Base-by-base conservation (phyloP, 805 yeast genomes). In the Debaryomyces tyrocola region DNA sequence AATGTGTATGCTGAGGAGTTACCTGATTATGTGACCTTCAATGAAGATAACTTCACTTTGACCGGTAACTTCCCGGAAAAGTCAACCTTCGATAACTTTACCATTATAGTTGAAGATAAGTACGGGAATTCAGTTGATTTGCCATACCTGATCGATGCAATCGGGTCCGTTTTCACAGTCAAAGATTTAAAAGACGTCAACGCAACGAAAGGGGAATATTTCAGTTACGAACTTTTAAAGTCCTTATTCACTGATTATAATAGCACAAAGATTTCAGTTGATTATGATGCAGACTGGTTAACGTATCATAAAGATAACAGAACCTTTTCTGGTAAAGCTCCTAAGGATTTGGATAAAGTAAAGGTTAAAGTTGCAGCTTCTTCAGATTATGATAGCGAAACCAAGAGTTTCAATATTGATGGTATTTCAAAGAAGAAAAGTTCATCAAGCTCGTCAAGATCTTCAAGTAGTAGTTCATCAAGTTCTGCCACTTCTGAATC, bases 291-390 rank as follows among this genome's bases (percentile, higher is more conserved):
- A 1, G 57, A 56, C 37, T 92, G 98, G 98, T 70, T 92, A 41
- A 55, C 70, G 1, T 90, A 78, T 60, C 78, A 83, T 62, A 55
- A 67, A 38, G 52, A 75, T 9, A 88, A 86, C 58, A 69, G 78
- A 60, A 84, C 95, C 0, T 74, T 92, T 46, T 63, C 66, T 34
- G 99, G 99, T 24, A 59, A 66, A 14, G 86, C 84, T n/a, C 78
- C 78, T 0, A 41, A 17, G 2, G 55, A 64, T 42, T 60, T 73
- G 37, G 47, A 50, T 8, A 47, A 49, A 27, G 48, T 62, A 9
- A n/a, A 43, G 3, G 64, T 73, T 11, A 42, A 50, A 2, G 62
- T 73, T 14, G 49, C 57, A 4, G 77, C 74, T 3, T 34, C 53
- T 20, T 63, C 70, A 9, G 46, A 51, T 11, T 62, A 48, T 35